Evolutionary conservation across 1,284 basidiomycete genomes (phyloP).

Genomic region (Ganoderma sinense): DNA sequence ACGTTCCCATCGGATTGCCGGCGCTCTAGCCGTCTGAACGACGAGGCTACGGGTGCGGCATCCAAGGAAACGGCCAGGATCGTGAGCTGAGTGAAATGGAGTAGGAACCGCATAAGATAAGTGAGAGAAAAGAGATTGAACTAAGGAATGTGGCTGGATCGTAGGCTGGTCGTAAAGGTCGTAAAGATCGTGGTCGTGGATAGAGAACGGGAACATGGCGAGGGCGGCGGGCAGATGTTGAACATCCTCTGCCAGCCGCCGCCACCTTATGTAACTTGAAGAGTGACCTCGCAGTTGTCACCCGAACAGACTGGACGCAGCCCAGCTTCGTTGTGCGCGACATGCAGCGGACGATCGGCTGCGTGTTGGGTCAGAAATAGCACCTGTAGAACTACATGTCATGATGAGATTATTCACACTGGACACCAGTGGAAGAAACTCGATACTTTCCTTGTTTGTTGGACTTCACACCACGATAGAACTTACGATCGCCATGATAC

Average conservation of each 20-base stretch:
- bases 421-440: background rate
- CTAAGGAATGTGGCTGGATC: slow-evolving; percentile 4
- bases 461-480: background rate
- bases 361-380: background rate
- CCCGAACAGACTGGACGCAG: background rate
- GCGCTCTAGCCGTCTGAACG: background rate
- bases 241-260: background rate
- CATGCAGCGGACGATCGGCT: background rate
- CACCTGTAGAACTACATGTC: background rate
- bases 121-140: slow-evolving; percentile 12
- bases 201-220: slow-evolving; percentile 1
- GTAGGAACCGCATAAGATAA: slow-evolving; percentile 16
- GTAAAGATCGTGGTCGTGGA: slow-evolving; percentile 11
- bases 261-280: slow-evolving; percentile 7
- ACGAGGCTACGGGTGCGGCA: background rate
- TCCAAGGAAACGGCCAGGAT: background rate
- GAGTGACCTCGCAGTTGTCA: background rate
- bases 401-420: background rate
- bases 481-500: background rate
- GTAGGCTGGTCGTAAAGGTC: background rate
- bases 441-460: background rate
- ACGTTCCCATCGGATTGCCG: background rate
- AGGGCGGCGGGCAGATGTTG: background rate
- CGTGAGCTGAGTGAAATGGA: slow-evolving; percentile 15
- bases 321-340: background rate